Evolutionary conservation across 225 moss, liverwort and hornwort species (phyloP).

Genomic region (Antitrichia curtipendula): DNA sequence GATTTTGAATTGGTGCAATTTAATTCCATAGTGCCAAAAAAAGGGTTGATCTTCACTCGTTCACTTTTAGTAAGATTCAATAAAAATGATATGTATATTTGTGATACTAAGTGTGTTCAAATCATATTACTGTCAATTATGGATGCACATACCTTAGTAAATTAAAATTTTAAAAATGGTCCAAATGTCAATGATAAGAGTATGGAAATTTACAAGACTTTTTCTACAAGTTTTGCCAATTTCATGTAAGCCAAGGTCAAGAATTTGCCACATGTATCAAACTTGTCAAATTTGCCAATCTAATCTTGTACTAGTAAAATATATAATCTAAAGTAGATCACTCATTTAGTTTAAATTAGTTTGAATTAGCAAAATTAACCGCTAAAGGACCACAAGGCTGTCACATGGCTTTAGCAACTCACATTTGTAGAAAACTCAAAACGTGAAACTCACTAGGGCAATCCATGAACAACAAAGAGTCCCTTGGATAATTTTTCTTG

Average conservation of each 20-base stretch:
- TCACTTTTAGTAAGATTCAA: neutral
- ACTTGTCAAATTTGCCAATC: neutral
- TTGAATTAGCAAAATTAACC: neutral
- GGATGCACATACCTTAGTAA: too few species aligned
- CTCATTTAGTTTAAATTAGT: neutral
- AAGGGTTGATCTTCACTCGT: neutral
- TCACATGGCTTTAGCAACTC: neutral
- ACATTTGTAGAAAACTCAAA: neutral
- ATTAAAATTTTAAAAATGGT: too few species aligned
- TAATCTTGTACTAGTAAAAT: too few species aligned
- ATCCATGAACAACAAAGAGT: too few species aligned
- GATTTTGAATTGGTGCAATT: too few species aligned
- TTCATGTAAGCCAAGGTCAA: accelerated
- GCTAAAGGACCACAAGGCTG: accelerated
- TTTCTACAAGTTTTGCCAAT: neutral
- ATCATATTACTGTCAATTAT: neutral
- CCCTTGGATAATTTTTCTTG: accelerated
- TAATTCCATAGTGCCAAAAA: too few species aligned
- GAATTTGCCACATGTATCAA: neutral
- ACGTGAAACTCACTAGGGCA: neutral
- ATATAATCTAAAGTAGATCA: too few species aligned
- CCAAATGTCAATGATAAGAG: accelerated
- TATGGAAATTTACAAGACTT: neutral
- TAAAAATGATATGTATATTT: neutral
- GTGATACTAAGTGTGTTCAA: accelerated